A percentile compares a stretch with the other conserved stretches of the same genome.
These are phyloP conservation scores for Cercospora brassicicola DNA, from an alignment of 2,329 filamentous ascomycete species.

Conservation along the genomic window DNA sequence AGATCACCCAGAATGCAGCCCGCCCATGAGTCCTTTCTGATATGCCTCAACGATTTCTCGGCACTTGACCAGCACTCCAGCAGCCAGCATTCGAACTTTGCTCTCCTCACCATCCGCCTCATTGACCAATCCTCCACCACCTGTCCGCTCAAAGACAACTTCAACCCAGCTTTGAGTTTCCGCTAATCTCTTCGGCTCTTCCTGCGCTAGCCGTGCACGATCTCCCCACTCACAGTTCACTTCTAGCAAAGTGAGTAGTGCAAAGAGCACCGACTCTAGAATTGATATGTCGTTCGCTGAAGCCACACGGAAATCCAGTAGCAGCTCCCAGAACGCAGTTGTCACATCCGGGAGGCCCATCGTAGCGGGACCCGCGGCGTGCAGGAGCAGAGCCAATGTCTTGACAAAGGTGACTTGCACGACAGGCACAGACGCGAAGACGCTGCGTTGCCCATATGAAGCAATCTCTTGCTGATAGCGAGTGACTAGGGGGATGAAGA, in stretches of 20 bases:
- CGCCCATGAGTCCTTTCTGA: conserved; percentile 65
- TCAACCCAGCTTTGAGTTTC: conserved; percentile 87
- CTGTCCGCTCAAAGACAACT: conserved; percentile 63
- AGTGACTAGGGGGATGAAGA: conserved; percentile 84
- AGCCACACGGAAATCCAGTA: conserved; percentile 66
- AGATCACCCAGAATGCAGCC: background rate
- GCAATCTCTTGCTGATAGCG: conserved; percentile 54
- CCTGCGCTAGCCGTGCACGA: conserved; percentile 69
- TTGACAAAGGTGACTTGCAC: conserved; percentile 79
- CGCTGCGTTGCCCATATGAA: conserved; percentile 42
- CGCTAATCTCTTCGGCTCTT: conserved; percentile 72
- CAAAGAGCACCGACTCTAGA: conserved; percentile 73
- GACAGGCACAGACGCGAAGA: conserved; percentile 70
- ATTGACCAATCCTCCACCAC: conserved; percentile 40
- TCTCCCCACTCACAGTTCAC: conserved; percentile 63
- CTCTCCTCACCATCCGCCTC: conserved; percentile 73
- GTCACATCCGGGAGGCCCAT: conserved; percentile 77
- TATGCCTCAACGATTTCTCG: conserved; percentile 81
- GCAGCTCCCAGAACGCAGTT: conserved; percentile 77
- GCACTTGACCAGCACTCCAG: conserved; percentile 73
- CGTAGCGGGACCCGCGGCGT: conserved; percentile 79
- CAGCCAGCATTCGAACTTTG: conserved; percentile 74
- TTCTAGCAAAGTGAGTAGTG: conserved; percentile 76
- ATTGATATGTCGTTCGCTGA: conserved; percentile 55
- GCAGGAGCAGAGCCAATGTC: conserved; percentile 78